A percentile compares a stretch with the other conserved stretches of the same genome.
Evolutionary conservation across 1,284 basidiomycete species (phyloP).

Genomic region (Afroboletus lepidellus): DNA sequence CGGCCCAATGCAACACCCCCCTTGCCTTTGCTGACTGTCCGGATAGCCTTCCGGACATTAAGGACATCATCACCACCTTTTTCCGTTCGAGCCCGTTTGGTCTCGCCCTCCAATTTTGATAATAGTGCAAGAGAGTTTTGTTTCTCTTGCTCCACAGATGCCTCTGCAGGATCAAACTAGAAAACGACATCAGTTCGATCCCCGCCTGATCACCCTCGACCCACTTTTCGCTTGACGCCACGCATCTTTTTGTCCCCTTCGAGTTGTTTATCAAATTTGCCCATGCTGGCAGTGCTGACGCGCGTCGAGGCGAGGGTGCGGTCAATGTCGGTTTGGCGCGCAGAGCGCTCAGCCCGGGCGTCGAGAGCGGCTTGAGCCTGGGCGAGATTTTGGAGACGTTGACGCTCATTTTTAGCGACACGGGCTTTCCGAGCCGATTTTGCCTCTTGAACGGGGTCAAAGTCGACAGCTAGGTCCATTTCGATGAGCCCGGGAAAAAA

Average conservation of each 20-base stretch:
- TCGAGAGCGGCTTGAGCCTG: slow-evolving; percentile 43
- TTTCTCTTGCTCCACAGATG: slow-evolving; percentile 65
- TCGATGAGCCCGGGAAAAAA: too few species aligned
- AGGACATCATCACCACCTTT: slow-evolving; percentile 55
- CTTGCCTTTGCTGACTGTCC: slow-evolving; percentile 68
- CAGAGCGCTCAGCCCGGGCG: slow-evolving; percentile 51
- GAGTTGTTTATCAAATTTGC: slow-evolving; percentile 85
- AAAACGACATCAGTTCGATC: background rate
- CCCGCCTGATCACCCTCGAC: too few species aligned
- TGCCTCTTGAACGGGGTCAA: slow-evolving; percentile 78
- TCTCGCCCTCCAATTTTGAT: slow-evolving; percentile 70
- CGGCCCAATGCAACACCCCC: slow-evolving; percentile 59
- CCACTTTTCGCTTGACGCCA: slow-evolving; percentile 91
- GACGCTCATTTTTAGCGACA: slow-evolving; percentile 83
- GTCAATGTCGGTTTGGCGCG: slow-evolving; percentile 76
- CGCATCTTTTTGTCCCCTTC: slow-evolving; percentile 88
- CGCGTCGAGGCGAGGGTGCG: slow-evolving; percentile 78
- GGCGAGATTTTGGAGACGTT: slow-evolving; percentile 78
- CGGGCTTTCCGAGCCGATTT: slow-evolving; percentile 78
- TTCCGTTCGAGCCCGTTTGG: slow-evolving; percentile 59
- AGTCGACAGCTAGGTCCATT: slow-evolving; percentile 66
- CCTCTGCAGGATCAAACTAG: slow-evolving; percentile 82
- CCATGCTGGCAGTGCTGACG: slow-evolving; percentile 89
- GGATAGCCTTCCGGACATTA: slow-evolving; percentile 86
- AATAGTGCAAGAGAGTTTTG: slow-evolving; percentile 73